Evolutionary conservation across 345 rosid genomes (phyloP), one percentile per base, ranked within the genome.

Genomic region (Microcos paniculata): DNA sequence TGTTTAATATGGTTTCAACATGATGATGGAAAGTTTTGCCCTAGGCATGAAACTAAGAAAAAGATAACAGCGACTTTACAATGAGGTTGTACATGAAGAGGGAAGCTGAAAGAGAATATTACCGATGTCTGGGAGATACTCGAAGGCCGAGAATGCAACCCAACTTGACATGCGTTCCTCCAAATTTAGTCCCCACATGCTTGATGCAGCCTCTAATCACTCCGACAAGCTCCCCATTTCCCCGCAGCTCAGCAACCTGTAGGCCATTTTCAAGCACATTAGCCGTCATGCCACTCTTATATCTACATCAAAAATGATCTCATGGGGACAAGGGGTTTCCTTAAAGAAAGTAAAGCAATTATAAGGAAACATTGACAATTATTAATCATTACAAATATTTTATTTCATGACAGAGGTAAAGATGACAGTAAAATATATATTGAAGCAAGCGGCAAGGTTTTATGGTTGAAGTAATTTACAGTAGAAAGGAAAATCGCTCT

Each of bases 131-230:
- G 24, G 89, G 86, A 83, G 87, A 85, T 69, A 89, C 90, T 69
- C 92, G 84, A 51, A 89, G 90, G 76, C 92, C 90, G 57, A 87
- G 82, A 38, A 85, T 82, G 85, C 89, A 87, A 52, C 92, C 92
- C 81, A 85, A 70, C 63, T 84, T 85, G 73, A 87, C 62, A 76
- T 62, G 24, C 1, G 57, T 71, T 53, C 66, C 81, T 62, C 78
- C 80, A 71, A 70, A 77, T 65, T 74, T 76, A 74, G 88, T 80
- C 80, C 82, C 85, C 64, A 84, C 87, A 80, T 62, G 38, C 83
- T 89, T 89, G 79, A 89, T 85, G 87, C 92, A 89, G 46, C 92
- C 90, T 79, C 84, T 77, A 26, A 89, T 85, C 21, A 87, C 85
- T 48, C 92, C 92, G 57, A 89, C 90, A 77, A 87, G 80, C 77